Conservation (phyloP, 352 stramenopile species). For the Phytopythium vexans region DNA sequence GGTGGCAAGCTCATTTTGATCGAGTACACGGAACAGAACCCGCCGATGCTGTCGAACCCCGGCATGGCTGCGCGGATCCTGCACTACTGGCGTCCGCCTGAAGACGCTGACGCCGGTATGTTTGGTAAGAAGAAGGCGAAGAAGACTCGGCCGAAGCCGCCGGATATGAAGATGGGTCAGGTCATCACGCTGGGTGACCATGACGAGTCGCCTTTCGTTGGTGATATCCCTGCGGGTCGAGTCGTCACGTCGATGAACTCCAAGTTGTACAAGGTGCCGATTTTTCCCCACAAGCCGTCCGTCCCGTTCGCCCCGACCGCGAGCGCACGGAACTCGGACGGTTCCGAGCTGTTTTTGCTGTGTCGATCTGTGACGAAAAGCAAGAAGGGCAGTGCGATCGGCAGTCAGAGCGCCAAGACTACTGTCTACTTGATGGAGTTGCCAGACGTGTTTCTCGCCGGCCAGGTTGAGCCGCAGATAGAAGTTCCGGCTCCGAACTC, state of each 20-base stretch:
- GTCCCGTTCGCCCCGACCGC: constrained; percentile 42
- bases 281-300: constrained; percentile 68
- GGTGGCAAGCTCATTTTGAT: constrained; percentile 78
- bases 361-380: constrained; percentile 71
- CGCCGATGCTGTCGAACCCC: constrained; percentile 76
- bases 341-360: constrained; percentile 67
- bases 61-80: constrained; percentile 83
- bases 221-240: constrained; percentile 69
- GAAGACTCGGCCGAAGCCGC: constrained; percentile 63
- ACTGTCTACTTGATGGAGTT: constrained; percentile 78
- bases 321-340: constrained; percentile 35
- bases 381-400: constrained; percentile 43
- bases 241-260: constrained; percentile 81
- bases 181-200: constrained; percentile 80
- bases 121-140: constrained; percentile 75
- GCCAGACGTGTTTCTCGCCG: constrained; percentile 68
- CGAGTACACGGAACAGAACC: constrained; percentile 83
- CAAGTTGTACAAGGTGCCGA: constrained; percentile 81
- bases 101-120: constrained; percentile 39
- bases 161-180: constrained; percentile 76
- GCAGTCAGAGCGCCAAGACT: constrained; percentile 31
- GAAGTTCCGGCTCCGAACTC: constrained; percentile 82
- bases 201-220: constrained; percentile 81
- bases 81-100: constrained; percentile 80
- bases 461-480: constrained; percentile 80